Base-by-base conservation (phyloP, 2,329 filamentous ascomycete genomes). In the Phyllosticta citrichinensis region DNA sequence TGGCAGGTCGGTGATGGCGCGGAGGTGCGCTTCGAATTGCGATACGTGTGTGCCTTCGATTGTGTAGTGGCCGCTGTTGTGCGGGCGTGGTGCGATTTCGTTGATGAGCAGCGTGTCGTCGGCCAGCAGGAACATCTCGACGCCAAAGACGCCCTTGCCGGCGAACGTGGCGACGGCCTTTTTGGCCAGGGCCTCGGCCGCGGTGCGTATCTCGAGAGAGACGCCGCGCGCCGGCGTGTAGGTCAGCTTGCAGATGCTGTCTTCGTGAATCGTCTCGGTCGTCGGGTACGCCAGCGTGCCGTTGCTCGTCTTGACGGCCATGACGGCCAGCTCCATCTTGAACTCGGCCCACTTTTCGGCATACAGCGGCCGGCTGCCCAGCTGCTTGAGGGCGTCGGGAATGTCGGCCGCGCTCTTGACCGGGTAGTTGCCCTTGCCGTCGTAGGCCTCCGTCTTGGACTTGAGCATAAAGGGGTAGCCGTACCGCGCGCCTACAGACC, bases 21-120 rank as follows among this genome's bases (percentile, higher is more conserved):
- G 84, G 10, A 97, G 83, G 71, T 99, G 92, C 1, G 91, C 88
- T 72, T 94, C 91, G 75, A 90, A 99, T 74, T 99, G 94, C 0
- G 91, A 96, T 63, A 93, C 84, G 0, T 87, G 86, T 56, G 94
- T 90, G 3, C 90, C 89, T 77, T 99, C 93, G 65, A 97, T 97
- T 2, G 89, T 96, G 75, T 92, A 93, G 75, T 97, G 94, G 0
- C 94, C 94, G 0, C 90, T 95, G 77, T 97, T 97, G 76, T 97
- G 92, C 57, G 84, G 83, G 50, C 90, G 81, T 12, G 89, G 90
- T 0, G 90, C 90, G 64, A 95, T 87, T 75, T 96, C 91, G 73
- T 96, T 96, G 67, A 97, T 82, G 62, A 95, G 76, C 1, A 96
- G 80, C 1, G 78, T 78, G 25, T 56, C 52, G 67, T 94, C 85